Evolutionary conservation across 169 alveolate genomes (phyloP), one percentile per base, ranked within the genome.

Genomic region (Eimeria necatrix): DNA sequence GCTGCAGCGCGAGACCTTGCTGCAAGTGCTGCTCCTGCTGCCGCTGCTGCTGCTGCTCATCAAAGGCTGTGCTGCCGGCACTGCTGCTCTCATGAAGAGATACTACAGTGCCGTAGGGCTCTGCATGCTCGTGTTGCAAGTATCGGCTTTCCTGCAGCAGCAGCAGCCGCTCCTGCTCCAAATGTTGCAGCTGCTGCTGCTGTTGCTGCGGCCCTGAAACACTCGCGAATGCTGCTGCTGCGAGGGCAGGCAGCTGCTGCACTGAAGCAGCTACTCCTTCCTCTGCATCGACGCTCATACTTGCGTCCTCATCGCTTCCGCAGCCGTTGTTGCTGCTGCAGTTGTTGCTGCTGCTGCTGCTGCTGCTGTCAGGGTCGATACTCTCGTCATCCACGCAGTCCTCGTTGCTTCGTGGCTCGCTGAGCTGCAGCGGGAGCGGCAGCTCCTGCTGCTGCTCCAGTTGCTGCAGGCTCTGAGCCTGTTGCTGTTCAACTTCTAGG

Each of bases 11-110:
- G 22, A 41, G 14, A 7, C 18, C 59, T 49, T 41, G 49, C 87
- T 49, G 46, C 87, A 1, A 68, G 7, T 78, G 68, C 64, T 78
- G 87, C 87, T 49, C 32, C 41, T 78, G 68, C 68, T 78, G 87
- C 87, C 46, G 87, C 87, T 49, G 87, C 24, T 78, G 87, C 87
- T 78, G 87, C 64, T 78, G 87, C 9, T 9, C 52, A 3, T 71
- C 83, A 8, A 32, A 22, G n/a, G 83, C 12, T 7, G n/a, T 48
- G 87, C 87, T 48, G 4, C 64, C 24, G 68, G 12, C 32, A n/a
- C 87, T 78, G 64, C 87, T 78, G 64, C 87, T n/a, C n/a, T 32
- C n/a, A 22, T 41, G 46, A n/a, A 14, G 52, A 32, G 52, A 73
- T 41, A 49, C 9, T 5, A 9, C 84, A 46, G 52, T 73, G 51